Base-by-base conservation (phyloP, 2,329 filamentous ascomycete genomes). In the Penicillium sp. region DNA sequence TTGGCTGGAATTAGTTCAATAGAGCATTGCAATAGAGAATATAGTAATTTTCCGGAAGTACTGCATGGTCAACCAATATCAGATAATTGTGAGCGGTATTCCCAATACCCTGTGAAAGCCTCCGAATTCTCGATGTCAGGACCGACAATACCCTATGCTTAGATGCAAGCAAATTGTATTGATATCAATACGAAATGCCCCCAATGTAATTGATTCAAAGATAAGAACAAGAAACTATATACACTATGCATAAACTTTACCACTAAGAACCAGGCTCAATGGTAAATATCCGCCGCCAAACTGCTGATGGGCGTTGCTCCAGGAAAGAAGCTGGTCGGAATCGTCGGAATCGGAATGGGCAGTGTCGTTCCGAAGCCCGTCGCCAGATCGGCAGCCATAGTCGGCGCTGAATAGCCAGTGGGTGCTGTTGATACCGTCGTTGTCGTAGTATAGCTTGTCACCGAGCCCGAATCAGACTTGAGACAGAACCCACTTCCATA, bases 401-500 rank as follows among this genome's bases (percentile, higher is more conserved):
- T 63, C 23, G 67, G 43, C 12, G 66, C 67, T 11, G 64, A 66
- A 51, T 65, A 69, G 3, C 63, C 67, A 3, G 65, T 63, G 9
- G 66, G 67, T 5, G 65, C 61, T 8, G 63, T 66, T 40, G 62
- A 62, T 14, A 63, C 64, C 42, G 62, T 60, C 5, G 63, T 67
- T 43, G 56, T 61, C 42, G 43, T 54, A 18, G 47, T 46, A 48
- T 67, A 70, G 20, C 60, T 56, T 14, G 59, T 60, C 24, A 52
- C 23, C 14, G 48, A 61, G 42, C 59, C 53, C 30, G 12, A 8
- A 24, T 63, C 62, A 7, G 59, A 52, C 60, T 76, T 71, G 45
- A 83, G 64, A 62, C 81, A 83, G 20, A 69, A 74, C 3, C 79
- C 78, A 3, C 64, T 64, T 5, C 78, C 77, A 59, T 79, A 83